A percentile compares a stretch with the other conserved stretches of the same genome.
phyloP scores from a whole-genome alignment of 805 yeast species.

The Suhomyces sp. region DNA sequence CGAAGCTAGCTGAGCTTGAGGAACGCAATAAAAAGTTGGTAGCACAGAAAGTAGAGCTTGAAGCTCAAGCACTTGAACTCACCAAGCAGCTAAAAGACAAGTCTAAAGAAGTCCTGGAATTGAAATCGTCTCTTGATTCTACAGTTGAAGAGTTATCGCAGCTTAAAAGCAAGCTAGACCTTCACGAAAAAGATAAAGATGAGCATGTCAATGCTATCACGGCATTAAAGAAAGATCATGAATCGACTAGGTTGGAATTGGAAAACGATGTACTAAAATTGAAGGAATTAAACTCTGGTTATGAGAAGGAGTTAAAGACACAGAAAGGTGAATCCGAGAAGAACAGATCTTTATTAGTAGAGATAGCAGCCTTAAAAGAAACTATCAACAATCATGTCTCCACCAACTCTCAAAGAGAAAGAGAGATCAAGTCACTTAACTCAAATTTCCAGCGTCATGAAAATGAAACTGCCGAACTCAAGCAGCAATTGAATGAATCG shows the following conservation, averaged over 20 bases:
- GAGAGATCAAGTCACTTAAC: conserved; percentile 13
- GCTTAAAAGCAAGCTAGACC: conserved; percentile 7
- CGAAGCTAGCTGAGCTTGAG: conserved; percentile 28
- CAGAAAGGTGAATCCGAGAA: conserved; percentile 7
- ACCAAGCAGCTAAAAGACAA: conserved; percentile 6
- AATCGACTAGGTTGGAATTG: neutral
- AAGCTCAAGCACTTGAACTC: conserved; percentile 18
- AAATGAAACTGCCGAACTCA: conserved; percentile 11
- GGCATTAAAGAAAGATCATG: conserved; percentile 9
- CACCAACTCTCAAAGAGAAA: conserved; percentile 9
- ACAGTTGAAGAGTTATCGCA: conserved; percentile 1
- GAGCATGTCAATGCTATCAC: conserved; percentile 8
- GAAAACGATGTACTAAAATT: conserved; percentile 8
- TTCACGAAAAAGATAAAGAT: conserved; percentile 8
- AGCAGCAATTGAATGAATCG: conserved; percentile 13
- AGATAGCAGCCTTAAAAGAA: conserved; percentile 11
- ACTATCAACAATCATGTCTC: conserved; percentile 10
- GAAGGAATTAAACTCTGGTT: conserved; percentile 5
- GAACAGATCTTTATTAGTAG: conserved; percentile 10
- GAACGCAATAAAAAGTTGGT: conserved; percentile 31
- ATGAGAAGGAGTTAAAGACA: conserved; percentile 10
- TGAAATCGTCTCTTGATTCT: conserved; percentile 8
- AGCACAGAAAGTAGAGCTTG: conserved; percentile 27
- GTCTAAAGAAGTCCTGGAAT: conserved; percentile 6
- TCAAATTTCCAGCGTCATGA: conserved; percentile 11